Percentiles rank a stretch among this genome's conserved stretches.
These are phyloP conservation scores for Haplosporangium sp. DNA, from an alignment of 371 early-diverging fungal species.

Conservation along the genomic window DNA sequence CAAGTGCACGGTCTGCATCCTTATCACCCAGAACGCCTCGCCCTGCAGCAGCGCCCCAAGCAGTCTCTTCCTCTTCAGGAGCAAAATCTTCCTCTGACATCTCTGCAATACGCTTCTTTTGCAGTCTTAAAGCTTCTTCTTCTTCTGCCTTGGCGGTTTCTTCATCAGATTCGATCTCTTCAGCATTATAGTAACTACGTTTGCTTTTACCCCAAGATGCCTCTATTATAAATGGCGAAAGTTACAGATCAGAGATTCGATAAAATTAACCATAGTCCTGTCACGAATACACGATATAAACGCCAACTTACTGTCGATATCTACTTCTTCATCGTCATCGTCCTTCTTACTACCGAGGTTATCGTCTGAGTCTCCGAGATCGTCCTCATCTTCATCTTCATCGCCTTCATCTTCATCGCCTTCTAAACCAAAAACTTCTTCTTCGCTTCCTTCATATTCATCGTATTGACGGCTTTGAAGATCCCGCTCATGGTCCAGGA, in stretches of 20 bases:
- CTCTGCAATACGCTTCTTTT: slow-evolving; percentile 78
- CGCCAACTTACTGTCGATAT: slow-evolving; percentile 57
- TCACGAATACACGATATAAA: not conserved
- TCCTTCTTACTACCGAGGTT: slow-evolving; percentile 25
- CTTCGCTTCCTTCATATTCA: slow-evolving; percentile 65
- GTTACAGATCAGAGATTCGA: not conserved
- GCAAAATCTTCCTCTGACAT: slow-evolving; percentile 94
- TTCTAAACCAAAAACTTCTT: slow-evolving; percentile 74
- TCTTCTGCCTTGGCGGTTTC: slow-evolving; percentile 92
- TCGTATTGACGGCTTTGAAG: slow-evolving; percentile 54
- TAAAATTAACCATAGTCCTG: not conserved
- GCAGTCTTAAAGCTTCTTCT: slow-evolving; percentile 89
- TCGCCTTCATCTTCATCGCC: slow-evolving; percentile 60
- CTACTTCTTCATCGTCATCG: slow-evolving; percentile 59
- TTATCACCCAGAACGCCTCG: slow-evolving; percentile 49
- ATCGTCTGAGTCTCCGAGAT: slow-evolving; percentile 51
- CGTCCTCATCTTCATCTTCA: slow-evolving; percentile 62
- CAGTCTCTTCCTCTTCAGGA: slow-evolving; percentile 55
- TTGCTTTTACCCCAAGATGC: slow-evolving; percentile 79
- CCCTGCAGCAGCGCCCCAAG: slow-evolving; percentile 45
- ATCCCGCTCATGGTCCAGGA: slow-evolving; percentile 65
- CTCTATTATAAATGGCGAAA: slow-evolving; percentile 10
- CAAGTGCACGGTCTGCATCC: slow-evolving; percentile 58
- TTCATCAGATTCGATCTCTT: slow-evolving; percentile 74
- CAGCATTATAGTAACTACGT: slow-evolving; percentile 82